phyloP scores from a whole-genome alignment of 1,284 basidiomycete genomes.

The Schizophyllum amplum region DNA sequence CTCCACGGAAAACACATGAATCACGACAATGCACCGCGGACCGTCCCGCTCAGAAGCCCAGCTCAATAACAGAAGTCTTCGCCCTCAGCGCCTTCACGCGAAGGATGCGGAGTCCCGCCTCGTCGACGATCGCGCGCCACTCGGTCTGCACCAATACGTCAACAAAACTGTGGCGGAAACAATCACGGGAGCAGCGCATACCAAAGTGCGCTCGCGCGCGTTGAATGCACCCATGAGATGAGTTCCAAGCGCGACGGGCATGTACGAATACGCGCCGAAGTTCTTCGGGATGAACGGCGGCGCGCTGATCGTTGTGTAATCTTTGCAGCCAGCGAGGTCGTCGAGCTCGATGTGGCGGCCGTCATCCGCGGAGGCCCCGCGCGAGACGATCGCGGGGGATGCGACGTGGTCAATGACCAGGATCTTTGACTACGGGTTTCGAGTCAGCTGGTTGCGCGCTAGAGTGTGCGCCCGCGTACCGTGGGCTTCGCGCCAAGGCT shows the following conservation, averaged over 20 bases:
- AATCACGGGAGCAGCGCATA: no score
- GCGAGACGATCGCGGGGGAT: not conserved
- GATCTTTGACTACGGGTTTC: conserved; percentile 1
- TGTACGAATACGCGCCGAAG: conserved; percentile 1
- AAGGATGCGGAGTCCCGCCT: not conserved
- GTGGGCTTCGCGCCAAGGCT: not conserved
- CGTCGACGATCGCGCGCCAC: not conserved
- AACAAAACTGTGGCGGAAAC: no score
- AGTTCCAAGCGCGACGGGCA: not conserved
- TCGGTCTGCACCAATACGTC: not conserved
- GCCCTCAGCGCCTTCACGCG: not conserved
- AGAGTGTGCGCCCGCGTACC: no score
- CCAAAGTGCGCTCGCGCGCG: conserved; percentile 2
- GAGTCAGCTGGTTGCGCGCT: no score
- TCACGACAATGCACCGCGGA: no score
- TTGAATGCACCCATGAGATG: conserved; percentile 6
- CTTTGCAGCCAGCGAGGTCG: not conserved
- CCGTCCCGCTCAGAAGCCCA: not conserved
- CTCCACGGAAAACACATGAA: no score
- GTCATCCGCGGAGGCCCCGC: not conserved
- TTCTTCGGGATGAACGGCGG: conserved; percentile 3
- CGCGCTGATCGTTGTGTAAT: conserved; percentile 1
- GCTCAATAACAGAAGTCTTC: conserved; percentile 1
- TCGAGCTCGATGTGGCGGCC: not conserved
- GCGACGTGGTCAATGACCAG: conserved; percentile 4